These are phyloP conservation scores for Aspergillus sp. DNA, from an alignment of 2,329 filamentous ascomycete genomes.

Conservation along the genomic window DNA sequence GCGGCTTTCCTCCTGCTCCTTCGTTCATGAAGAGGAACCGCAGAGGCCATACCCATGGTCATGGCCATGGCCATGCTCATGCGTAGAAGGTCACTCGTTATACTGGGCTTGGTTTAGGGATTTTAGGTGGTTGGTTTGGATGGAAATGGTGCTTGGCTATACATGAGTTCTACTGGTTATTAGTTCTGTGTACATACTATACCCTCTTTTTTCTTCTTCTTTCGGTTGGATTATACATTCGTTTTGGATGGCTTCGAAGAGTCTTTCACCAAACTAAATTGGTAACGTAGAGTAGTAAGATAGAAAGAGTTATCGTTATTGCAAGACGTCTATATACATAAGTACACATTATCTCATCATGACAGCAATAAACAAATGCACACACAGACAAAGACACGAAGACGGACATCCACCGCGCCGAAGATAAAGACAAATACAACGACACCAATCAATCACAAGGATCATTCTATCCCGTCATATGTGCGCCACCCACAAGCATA, in stretches of 20 bases:
- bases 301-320: neutral
- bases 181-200: neutral
- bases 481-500: neutral
- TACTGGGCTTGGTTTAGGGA: neutral
- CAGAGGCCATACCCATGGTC: neutral
- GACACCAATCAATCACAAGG: neutral
- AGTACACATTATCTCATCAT: neutral
- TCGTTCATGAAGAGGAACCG: conserved; percentile 1
- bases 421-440: neutral
- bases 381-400: neutral
- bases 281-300: too few species aligned
- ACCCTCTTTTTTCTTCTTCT: neutral
- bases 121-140: neutral
- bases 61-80: neutral
- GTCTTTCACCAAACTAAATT: too few species aligned
- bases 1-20: neutral
- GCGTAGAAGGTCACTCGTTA: neutral
- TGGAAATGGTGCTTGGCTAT: neutral
- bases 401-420: neutral
- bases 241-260: neutral
- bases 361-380: neutral
- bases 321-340: neutral
- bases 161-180: neutral
- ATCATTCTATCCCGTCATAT: neutral
- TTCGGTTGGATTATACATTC: neutral